Conservation (phyloP, 352 stramenopile genomes). For the Phytopythium montanum region DNA sequence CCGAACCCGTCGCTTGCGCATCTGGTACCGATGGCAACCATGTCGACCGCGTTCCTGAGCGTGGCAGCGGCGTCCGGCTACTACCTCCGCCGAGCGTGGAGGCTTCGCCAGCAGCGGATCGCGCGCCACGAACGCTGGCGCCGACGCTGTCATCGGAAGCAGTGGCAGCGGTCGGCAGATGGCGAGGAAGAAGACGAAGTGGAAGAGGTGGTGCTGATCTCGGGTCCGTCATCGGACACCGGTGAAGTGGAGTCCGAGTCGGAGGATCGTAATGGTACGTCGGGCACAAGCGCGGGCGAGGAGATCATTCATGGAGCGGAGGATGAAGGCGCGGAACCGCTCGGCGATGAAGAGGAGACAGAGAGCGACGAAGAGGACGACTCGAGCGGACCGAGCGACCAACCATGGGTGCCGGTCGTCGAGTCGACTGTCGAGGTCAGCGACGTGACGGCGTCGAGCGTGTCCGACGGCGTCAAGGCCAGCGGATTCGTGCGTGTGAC, state of each 20-base stretch:
- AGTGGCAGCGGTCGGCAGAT: constrained; percentile 1
- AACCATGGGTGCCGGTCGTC: no score
- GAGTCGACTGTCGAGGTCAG: background rate
- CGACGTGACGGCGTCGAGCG: background rate
- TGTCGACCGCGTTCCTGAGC: constrained; percentile 11
- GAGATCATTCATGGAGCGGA: background rate
- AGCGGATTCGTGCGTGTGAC: background rate
- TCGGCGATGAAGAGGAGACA: background rate
- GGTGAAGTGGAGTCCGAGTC: constrained; percentile 8
- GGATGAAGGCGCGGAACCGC: background rate
- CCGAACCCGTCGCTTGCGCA: background rate
- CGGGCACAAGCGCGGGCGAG: background rate
- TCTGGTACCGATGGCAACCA: background rate
- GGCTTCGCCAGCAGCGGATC: constrained; percentile 10
- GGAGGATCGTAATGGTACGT: background rate
- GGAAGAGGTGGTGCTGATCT: constrained; percentile 44
- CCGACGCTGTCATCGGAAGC: constrained; percentile 8
- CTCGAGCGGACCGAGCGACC: background rate
- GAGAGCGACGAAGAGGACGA: background rate
- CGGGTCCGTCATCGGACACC: constrained; percentile 18
- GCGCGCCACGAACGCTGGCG: constrained; percentile 22
- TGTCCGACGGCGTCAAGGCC: background rate
- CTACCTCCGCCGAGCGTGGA: constrained; percentile 22
- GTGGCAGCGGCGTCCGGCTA: constrained; percentile 21
- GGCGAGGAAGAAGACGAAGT: constrained; percentile 26